Percentiles rank a stretch among this genome's conserved stretches.
These are phyloP conservation scores for Extremus antarcticus DNA, from an alignment of 495 filamentous ascomycete species.

Conservation along the genomic window DNA sequence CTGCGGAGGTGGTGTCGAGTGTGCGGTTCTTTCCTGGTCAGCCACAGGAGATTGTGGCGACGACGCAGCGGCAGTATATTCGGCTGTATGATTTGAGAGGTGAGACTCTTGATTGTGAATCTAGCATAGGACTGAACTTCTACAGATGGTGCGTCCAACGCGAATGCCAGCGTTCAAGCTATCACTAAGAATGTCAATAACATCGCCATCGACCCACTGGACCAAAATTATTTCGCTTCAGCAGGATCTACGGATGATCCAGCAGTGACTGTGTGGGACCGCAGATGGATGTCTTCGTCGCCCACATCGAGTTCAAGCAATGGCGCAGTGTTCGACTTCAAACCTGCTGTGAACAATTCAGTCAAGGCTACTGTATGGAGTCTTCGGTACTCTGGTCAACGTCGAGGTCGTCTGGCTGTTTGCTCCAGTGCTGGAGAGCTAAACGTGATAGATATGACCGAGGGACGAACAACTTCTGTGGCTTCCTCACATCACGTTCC, in stretches of 20 bases:
- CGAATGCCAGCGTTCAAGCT: slow-evolving; percentile 42
- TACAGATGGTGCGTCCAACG: slow-evolving; percentile 4
- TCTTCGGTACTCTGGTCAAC: slow-evolving; percentile 67
- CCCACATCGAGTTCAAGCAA: slow-evolving; percentile 29
- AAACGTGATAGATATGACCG: slow-evolving; percentile 40
- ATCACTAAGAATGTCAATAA: slow-evolving; percentile 82
- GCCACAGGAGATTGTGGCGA: slow-evolving; percentile 69
- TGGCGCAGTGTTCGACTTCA: slow-evolving; percentile 53
- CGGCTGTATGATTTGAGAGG: slow-evolving; percentile 86
- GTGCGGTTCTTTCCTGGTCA: slow-evolving; percentile 83
- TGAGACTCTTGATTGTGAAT: slow-evolving; percentile 27
- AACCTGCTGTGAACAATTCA: slow-evolving; percentile 48
- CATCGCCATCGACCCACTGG: slow-evolving; percentile 74
- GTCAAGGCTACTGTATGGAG: slow-evolving; percentile 52
- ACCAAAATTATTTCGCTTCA: slow-evolving; percentile 91
- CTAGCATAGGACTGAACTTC: not conserved
- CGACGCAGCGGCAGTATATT: slow-evolving; percentile 75
- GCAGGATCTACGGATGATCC: slow-evolving; percentile 59
- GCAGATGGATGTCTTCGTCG: slow-evolving; percentile 48
- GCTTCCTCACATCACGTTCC: slow-evolving; percentile 3
- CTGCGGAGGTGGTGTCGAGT: slow-evolving; percentile 77
- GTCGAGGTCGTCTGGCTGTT: slow-evolving; percentile 60
- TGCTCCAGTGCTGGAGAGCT: slow-evolving; percentile 71
- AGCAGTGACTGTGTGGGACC: slow-evolving; percentile 79
- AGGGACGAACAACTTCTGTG: not conserved